Evolutionary conservation across 2,329 filamentous ascomycete genomes (phyloP).

Genomic region (Talaromyces islandicus): DNA sequence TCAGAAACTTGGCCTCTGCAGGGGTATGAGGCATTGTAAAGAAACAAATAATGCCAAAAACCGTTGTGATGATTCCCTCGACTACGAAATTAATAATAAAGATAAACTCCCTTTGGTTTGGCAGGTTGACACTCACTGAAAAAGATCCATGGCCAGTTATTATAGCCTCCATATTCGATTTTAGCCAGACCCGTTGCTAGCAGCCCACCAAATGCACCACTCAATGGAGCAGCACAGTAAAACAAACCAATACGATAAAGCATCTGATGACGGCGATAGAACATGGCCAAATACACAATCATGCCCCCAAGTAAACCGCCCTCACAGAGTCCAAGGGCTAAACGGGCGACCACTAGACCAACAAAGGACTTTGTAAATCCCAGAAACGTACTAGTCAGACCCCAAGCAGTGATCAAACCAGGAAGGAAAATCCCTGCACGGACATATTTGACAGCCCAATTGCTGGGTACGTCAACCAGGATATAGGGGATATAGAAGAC

Average conservation of each 20-base stretch:
- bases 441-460: not conserved
- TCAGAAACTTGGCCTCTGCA: conserved; percentile 26
- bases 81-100: not conserved
- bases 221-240: conserved; percentile 45
- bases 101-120: no score
- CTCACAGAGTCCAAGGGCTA: conserved; percentile 27
- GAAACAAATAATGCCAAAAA: conserved; percentile 16
- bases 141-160: conserved; percentile 31
- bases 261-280: conserved; percentile 31
- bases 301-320: conserved; percentile 34
- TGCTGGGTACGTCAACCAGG: conserved; percentile 18
- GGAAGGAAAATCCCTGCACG: not conserved
- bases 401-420: not conserved
- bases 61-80: not conserved
- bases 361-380: conserved; percentile 25
- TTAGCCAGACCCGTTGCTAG: conserved; percentile 20
- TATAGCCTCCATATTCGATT: conserved; percentile 24
- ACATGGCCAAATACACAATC: conserved; percentile 23
- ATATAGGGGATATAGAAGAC: conserved; percentile 26
- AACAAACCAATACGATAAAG: conserved; percentile 37
- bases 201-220: conserved; percentile 41
- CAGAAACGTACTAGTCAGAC: conserved; percentile 13
- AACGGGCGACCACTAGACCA: conserved; percentile 24
- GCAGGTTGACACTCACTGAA: conserved; percentile 23
- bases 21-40: conserved; percentile 25